Conservation (phyloP, 2,329 filamentous ascomycete species). For the Phyllosticta ampelicida region DNA sequence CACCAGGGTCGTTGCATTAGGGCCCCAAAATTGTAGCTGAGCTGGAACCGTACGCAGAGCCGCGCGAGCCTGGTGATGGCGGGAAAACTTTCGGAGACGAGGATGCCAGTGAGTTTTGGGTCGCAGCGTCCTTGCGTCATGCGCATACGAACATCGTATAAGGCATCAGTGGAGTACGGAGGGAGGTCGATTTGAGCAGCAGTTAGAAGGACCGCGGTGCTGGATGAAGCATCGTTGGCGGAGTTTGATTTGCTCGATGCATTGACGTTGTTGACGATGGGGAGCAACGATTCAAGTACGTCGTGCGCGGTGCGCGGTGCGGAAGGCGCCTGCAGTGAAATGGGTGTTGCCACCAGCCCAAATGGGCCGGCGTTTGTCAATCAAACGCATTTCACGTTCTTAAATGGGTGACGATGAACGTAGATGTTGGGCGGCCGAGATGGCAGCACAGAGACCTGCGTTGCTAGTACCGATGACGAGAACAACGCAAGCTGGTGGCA, state of each 20-base stretch:
- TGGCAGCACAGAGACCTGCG: slow-evolving; percentile 51
- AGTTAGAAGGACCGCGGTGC: slow-evolving; percentile 20
- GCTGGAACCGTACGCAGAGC: slow-evolving; percentile 44
- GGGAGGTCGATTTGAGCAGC: slow-evolving; percentile 46
- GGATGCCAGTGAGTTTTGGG: slow-evolving; percentile 34
- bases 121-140: slow-evolving; percentile 47
- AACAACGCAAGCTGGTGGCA: slow-evolving; percentile 20
- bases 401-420: slow-evolving; percentile 18
- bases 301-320: slow-evolving; percentile 45
- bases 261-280: slow-evolving; percentile 50
- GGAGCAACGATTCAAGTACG: slow-evolving; percentile 47
- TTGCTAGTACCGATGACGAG: slow-evolving; percentile 54
- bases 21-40: slow-evolving; percentile 43
- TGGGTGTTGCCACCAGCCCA: slow-evolving; percentile 55
- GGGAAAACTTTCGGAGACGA: slow-evolving; percentile 43
- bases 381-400: slow-evolving; percentile 40
- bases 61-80: slow-evolving; percentile 45
- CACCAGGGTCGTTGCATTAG: too few species aligned
- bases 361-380: slow-evolving; percentile 48
- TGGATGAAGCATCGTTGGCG: background rate
- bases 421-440: slow-evolving; percentile 39
- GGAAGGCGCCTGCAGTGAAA: slow-evolving; percentile 55
- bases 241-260: background rate
- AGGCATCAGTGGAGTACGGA: slow-evolving; percentile 46
- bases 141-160: slow-evolving; percentile 44